These are phyloP conservation scores for Phytophthora europaea DNA, from an alignment of 352 stramenopile genomes.

Conservation along the genomic window DNA sequence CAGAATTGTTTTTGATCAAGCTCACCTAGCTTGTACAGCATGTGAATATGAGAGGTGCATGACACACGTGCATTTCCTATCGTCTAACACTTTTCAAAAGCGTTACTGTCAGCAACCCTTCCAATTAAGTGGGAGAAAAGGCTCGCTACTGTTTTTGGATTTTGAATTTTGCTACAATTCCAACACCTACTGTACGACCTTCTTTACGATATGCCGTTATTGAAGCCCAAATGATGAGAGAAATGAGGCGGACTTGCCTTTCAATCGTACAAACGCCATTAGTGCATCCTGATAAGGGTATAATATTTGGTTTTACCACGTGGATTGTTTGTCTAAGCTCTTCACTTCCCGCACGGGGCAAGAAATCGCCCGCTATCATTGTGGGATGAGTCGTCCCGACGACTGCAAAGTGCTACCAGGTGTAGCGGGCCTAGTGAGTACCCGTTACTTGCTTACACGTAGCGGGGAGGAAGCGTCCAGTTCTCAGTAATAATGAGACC, in stretches of 20 bases:
- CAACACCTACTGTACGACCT: background rate
- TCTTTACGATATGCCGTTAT: background rate
- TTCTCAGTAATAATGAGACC: too few relatives aligned
- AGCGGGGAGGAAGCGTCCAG: too few relatives aligned
- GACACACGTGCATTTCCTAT: background rate
- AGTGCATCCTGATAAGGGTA: background rate
- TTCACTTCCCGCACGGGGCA: background rate
- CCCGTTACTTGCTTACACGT: too few relatives aligned
- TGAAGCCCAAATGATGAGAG: background rate
- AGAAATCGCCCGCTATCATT: background rate
- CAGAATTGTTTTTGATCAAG: background rate
- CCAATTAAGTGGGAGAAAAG: background rate
- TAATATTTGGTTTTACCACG: background rate
- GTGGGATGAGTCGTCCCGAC: background rate
- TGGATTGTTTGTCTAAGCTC: background rate
- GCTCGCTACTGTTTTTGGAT: background rate
- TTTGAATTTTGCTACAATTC: background rate
- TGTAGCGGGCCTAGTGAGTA: too few relatives aligned
- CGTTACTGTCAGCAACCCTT: background rate
- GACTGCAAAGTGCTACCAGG: too few relatives aligned
- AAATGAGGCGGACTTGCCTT: background rate
- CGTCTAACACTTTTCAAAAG: background rate
- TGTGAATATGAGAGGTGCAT: background rate
- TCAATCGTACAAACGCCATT: background rate
- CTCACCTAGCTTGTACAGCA: background rate